phyloP scores from a whole-genome alignment of 2,329 filamentous ascomycete genomes.

The Dactylonectria macrodidyma region DNA sequence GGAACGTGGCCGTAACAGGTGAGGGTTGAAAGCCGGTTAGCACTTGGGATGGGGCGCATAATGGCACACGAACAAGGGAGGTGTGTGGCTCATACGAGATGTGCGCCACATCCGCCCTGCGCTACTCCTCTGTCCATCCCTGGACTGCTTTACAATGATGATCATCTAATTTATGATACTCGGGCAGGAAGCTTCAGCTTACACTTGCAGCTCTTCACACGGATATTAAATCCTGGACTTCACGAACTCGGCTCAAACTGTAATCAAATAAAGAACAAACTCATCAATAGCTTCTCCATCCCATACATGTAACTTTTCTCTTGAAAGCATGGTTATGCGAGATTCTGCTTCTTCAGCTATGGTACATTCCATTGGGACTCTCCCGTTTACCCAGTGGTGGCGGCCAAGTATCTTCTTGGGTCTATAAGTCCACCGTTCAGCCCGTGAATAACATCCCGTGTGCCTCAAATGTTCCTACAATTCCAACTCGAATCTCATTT shows the following conservation, averaged over 20 bases:
- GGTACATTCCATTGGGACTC: constrained; percentile 21
- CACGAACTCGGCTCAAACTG: not conserved
- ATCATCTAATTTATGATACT: not conserved
- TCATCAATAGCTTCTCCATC: constrained; percentile 11
- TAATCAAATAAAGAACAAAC: constrained; percentile 8
- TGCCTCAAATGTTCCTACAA: constrained; percentile 27
- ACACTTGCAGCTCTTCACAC: not conserved
- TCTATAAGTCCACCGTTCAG: constrained; percentile 20
- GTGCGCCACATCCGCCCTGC: constrained; percentile 4
- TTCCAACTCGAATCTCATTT: constrained; percentile 3
- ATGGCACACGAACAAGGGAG: constrained; percentile 1
- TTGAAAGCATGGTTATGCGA: constrained; percentile 13
- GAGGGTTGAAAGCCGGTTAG: not conserved
- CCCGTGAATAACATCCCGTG: constrained; percentile 17
- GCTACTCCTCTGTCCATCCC: not conserved
- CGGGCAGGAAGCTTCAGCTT: not conserved
- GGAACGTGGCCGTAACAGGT: not conserved
- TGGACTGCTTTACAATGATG: not conserved
- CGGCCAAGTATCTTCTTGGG: constrained; percentile 24
- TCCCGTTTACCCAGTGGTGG: constrained; percentile 15
- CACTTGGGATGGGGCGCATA: not conserved
- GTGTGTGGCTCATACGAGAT: constrained; percentile 4
- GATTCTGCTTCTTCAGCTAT: constrained; percentile 27
- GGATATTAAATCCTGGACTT: not conserved
- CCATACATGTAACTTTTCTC: constrained; percentile 10